Percentiles rank a stretch among this genome's conserved stretches.
Evolutionary conservation across 208 protist genomes (phyloP).

Genomic region (Kentomonas sorsogonicus): DNA sequence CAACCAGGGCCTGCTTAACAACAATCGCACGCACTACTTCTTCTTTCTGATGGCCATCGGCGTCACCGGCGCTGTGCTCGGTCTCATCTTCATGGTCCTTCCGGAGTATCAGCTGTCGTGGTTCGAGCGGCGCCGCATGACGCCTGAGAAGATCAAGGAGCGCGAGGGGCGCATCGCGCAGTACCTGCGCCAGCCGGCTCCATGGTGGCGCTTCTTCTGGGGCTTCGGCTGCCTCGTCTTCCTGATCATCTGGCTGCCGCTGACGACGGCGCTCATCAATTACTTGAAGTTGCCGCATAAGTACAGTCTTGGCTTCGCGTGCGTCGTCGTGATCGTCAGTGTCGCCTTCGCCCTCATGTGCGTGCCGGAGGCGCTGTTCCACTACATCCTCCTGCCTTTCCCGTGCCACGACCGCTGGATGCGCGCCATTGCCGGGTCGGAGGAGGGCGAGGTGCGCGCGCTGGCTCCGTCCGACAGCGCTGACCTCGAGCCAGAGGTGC

Average conservation of each 20-base stretch:
- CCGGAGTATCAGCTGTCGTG: slow-evolving; percentile 31
- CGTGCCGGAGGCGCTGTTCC: slow-evolving; percentile 17
- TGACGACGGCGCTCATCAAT: slow-evolving; percentile 14
- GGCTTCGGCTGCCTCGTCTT: slow-evolving; percentile 26
- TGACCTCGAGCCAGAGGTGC: neutral
- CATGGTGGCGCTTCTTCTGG: slow-evolving; percentile 28
- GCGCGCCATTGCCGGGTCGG: too few relatives aligned
- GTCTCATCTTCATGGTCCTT: slow-evolving; percentile 24
- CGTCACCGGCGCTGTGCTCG: slow-evolving; percentile 9
- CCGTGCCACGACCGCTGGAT: neutral
- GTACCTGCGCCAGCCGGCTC: slow-evolving; percentile 32
- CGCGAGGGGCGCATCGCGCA: slow-evolving; percentile 17
- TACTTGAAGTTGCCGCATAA: slow-evolving; percentile 22
- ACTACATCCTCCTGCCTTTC: slow-evolving; percentile 13
- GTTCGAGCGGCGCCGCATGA: slow-evolving; percentile 17
- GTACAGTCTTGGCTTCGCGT: slow-evolving; percentile 27
- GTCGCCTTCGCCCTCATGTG: slow-evolving; percentile 29
- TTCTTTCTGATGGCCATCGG: slow-evolving; percentile 21
- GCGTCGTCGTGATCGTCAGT: slow-evolving; percentile 27
- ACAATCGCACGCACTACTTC: slow-evolving; percentile 16
- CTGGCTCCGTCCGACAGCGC: neutral
- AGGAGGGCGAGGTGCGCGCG: neutral
- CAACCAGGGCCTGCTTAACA: slow-evolving; percentile 28
- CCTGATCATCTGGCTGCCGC: slow-evolving; percentile 27
- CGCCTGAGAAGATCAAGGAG: slow-evolving; percentile 10